Evolutionary conservation across 2,329 filamentous ascomycete species (phyloP), one percentile per base, ranked within the genome.

Genomic region (Aspergillus melleus): DNA sequence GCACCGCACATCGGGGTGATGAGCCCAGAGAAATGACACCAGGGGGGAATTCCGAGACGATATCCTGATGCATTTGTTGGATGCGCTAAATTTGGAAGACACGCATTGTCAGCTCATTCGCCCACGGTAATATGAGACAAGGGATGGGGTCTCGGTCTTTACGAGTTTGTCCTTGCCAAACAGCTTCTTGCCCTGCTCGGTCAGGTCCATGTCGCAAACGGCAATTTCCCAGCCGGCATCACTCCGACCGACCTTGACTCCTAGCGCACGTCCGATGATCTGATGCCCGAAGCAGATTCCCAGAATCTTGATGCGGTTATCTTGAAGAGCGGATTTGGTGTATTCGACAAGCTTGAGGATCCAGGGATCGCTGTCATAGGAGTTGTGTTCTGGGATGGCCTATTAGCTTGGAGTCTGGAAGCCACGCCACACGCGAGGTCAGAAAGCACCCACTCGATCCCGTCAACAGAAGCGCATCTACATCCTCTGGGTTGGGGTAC

Each of bases 201-300:
- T 91, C 71, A 96, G 79, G 60, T 86, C 75, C 46, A 94, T 81
- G 29, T 87, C 83, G 24, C 85, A 85, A 2, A 95, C 91, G 53
- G 89, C 87, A n/a, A 90, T 79, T 77, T 96, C 92, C 92, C 92
- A 96, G 2, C 91, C 91, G 20, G 79, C 74, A 24, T 86, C 82
- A 72, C 86, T 90, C 56, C 86, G 79, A 39, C 82, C 87, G 2
- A 96, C 89, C 66, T 85, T 83, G 20, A 79, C 83, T 3, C 87
- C 90, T 66, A 93, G 72, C 1, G 91, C 90, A 55, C 91, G 83
- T 1, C 85, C 91, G 49, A 95, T 79, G 68, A 96, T 92, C 79
- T 96, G 91, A 73, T 96, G 92, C 5, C 92, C 92, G 74, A 94
- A 96, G 76, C 92, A 96, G 16, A 95, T 83, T 11, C 91, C 92